Evolutionary conservation across 169 alveolate species (phyloP).

Genomic region (Theileria parva): DNA sequence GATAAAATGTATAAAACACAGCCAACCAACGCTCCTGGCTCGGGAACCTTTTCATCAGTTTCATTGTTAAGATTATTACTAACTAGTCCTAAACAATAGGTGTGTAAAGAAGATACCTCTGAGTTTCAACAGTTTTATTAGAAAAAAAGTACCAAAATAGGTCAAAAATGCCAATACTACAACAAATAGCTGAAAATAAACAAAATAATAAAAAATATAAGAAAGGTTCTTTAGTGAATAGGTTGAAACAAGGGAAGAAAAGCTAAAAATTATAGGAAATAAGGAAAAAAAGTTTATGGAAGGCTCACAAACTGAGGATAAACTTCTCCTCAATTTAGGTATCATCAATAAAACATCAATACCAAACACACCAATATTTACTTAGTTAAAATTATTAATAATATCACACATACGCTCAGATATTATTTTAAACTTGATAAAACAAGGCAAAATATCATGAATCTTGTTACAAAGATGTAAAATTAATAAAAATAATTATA

Average conservation of each 20-base stretch:
- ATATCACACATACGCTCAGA: background rate
- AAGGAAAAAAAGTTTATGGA: slow-evolving; percentile 5
- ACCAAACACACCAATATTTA: background rate
- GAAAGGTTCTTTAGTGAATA: background rate
- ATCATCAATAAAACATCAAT: background rate
- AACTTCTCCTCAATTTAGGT: background rate
- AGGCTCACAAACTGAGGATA: slow-evolving; percentile 3
- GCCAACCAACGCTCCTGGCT: slow-evolving; percentile 64
- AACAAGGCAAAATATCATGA: too few relatives aligned
- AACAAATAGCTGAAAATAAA: background rate
- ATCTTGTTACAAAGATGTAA: too few relatives aligned
- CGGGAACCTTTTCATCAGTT: slow-evolving; percentile 43
- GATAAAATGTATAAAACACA: slow-evolving; percentile 36
- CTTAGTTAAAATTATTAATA: too few relatives aligned
- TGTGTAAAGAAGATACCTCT: slow-evolving; percentile 1
- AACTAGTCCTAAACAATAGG: slow-evolving; percentile 21
- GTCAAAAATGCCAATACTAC: background rate
- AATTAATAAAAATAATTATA: background rate
- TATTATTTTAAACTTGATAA: too few relatives aligned
- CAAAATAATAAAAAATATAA: background rate
- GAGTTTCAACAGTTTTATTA: background rate
- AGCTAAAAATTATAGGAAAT: slow-evolving; percentile 16
- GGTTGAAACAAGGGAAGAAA: slow-evolving; percentile 10
- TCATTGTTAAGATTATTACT: slow-evolving; percentile 22
- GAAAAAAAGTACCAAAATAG: slow-evolving; percentile 6